Evolutionary conservation across 2,329 filamentous ascomycete genomes (phyloP), one percentile per base, ranked within the genome.

Genomic region (Calonectria fujianensis): DNA sequence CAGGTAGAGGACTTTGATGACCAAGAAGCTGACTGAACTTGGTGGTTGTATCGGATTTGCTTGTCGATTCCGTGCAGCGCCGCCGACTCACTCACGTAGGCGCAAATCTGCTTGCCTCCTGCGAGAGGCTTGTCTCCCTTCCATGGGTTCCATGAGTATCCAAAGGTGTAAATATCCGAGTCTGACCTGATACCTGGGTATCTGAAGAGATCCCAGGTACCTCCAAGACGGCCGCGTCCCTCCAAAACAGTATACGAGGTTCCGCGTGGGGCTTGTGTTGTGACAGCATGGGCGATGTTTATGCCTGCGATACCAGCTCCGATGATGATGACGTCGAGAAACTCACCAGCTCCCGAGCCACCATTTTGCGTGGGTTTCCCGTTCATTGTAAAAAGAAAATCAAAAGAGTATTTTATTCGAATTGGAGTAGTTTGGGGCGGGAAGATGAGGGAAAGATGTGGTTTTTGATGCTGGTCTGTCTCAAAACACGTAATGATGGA

Each of bases 291-390:
- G 11, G 90, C 93, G n/a, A 91, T 88, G 78, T 95, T 95, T 85
- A 96, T 93, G 69, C 94, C 94, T 16, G 93, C 93, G 70, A 96
- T 91, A n/a, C 94, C 94, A 2, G 93, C 93, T n/a, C 94, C 94
- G 70, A 96, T 85, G 77, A 96, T 91, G 78, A 94, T 82, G 29
- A 91, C 83, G 79, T 93, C 91, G 14, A 69, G 41, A 9, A 57
- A 41, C 10, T 68, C 32, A 20, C 39, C 63, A 41, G 54, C 18
- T 45, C 7, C 50, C 50, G 63, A 39, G 45, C 63, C 51, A 31
- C 31, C 18, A 27, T n/a, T 45, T 16, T 65, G 39, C 6, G 29
- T 24, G 11, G 61, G 20, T 16, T n/a, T 65, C 2, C 27, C 27
- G 29, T 48, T 32, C 61, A 65, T 65, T 50, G 31, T 50, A 10